Evolutionary conservation across 371 early-diverging fungal species (phyloP), one percentile per base, ranked within the genome.

Genomic region (Haplosporangium sp.): DNA sequence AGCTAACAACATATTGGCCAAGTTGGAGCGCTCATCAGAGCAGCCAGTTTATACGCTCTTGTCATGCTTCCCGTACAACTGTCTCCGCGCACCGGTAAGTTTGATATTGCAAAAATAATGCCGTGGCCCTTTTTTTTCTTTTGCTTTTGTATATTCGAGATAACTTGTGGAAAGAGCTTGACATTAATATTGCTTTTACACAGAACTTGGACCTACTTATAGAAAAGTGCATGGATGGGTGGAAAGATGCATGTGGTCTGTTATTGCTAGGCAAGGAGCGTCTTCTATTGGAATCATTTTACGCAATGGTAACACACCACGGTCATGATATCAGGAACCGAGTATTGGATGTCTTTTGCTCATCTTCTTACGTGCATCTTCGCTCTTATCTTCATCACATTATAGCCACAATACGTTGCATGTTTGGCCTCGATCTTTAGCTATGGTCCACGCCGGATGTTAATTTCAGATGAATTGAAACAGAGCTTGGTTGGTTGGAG

Each of bases 281-380:
- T 2, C 41, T 79, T 6, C 67, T 73, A 1, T 38, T 79, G 7
- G 80, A 73, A 7, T 66, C 73, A 5, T 73, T 79, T n/a, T 79
- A 79, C 29, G 23, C 80, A 0, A 62, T 68, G 73, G 80, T 79
- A 65, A 57, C 43, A 2, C 14, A 10, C 37, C 6, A 1, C 5
- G n/a, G 0, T 43, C 16, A 13, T 6, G 0, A 42, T 14, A 8
- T 41, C 1, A 29, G 29, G 29, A 29, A 29, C 29, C 1, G 4
- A 29, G 29, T 29, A 29, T 29, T 29, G 29, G 29, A 29, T 29
- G 29, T 4, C 29, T 29, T 29, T 1, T 29, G 29, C 37, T 38
- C n/a, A 11, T 21, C 2, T 11, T 40, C 5, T 12, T 9, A 29
- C 41, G 10, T 8, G 13, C 42, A 55, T 20, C 2, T 1, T 42